Evolutionary conservation across 306 rosid species (phyloP).

Genomic region (Casuarina cunninghamiana): DNA sequence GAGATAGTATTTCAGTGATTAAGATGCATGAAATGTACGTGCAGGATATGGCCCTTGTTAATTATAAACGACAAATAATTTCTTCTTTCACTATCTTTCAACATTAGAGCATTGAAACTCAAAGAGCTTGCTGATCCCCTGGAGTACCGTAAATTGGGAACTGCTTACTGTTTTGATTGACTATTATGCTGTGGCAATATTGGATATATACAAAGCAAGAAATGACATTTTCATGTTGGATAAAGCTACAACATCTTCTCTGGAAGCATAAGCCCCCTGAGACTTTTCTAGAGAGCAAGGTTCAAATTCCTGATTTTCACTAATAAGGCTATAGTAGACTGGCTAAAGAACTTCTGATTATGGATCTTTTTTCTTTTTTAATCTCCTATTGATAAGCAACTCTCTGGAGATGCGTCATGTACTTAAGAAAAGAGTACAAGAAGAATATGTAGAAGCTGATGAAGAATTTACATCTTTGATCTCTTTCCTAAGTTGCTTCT

Average conservation of each 20-base stretch:
- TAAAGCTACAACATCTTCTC: neutral
- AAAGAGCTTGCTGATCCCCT: neutral
- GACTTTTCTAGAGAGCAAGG: neutral
- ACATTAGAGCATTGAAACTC: neutral
- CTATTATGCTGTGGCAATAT: neutral
- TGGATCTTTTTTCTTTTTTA: too few relatives aligned
- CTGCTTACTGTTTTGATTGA: neutral
- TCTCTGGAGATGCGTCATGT: neutral
- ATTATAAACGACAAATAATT: too few relatives aligned
- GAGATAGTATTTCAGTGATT: neutral
- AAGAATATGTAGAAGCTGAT: neutral
- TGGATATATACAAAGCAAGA: too few relatives aligned
- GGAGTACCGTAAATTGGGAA: neutral
- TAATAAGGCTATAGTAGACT: neutral
- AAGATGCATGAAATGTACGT: neutral
- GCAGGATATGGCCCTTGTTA: too few relatives aligned
- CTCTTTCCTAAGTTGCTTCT: neutral
- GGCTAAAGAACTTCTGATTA: neutral
- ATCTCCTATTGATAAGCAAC: neutral
- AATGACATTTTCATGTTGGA: neutral
- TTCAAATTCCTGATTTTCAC: neutral
- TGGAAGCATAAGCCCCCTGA: neutral
- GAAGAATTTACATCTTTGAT: too few relatives aligned
- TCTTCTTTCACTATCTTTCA: neutral
- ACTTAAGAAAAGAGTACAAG: neutral